Base-by-base conservation (phyloP, 352 stramenopile species). In the Pythium apleroticum region DNA sequence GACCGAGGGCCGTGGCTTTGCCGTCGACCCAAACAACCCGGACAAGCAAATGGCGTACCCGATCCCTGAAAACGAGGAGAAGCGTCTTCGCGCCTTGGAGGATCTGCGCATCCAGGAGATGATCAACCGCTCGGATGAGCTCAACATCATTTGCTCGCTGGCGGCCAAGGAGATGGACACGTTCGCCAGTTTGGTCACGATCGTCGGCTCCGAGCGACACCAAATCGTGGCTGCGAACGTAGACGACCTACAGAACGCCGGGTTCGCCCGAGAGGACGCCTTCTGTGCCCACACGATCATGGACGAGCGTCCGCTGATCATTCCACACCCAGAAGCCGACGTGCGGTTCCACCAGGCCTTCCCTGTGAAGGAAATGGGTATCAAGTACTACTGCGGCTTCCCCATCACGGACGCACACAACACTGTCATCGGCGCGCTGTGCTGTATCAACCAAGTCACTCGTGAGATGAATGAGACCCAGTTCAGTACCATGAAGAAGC, bases 361-460 rank as follows among this genome's bases (percentile, higher is more conserved):
- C 5, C 46, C 37, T 3, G 56, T 65, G 0, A 54, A 81, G 22
- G 48, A 52, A 9, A 74, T 79, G 50, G 66, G 69, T 8, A 69
- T 83, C 22, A 76, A 73, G 48, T 91, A 87, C 66, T 90, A 91
- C 79, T 90, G 79, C 58, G 83, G 78, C 7, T 89, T 90, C 33
- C 83, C 83, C 12, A 59, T 89, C 19, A 43, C 81, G 15, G 69
- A 67, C 5, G 58, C 71, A 0, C 68, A 84, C 60, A 66, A 75
- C 48, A 79, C 72, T 2, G 65, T 87, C 60, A 82, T 91, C 52
- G 83, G 81, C 6, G 73, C 74, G 6, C 62, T 92, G 39, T 90
- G 81, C 65, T 92, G 81, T 53, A 61, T 85, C 20, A 74, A 86
- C 56, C 59, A 57, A 35, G 33, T 79, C 52, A 74, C 77, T n/a